Evolutionary conservation across 768 basidiomycete species (phyloP), one percentile per base, ranked within the genome.

Genomic region (Mycena crocata): DNA sequence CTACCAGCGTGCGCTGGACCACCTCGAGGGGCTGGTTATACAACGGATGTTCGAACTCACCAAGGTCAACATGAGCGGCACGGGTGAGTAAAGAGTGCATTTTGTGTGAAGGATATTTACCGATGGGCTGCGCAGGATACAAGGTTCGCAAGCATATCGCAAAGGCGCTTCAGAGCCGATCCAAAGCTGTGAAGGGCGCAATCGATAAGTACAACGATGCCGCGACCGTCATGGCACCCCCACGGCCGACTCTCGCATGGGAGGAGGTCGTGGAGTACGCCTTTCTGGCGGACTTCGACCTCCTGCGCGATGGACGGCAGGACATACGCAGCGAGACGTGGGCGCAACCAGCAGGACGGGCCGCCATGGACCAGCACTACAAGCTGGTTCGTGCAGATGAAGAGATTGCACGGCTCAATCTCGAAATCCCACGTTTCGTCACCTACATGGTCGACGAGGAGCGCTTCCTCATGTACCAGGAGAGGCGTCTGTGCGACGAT

Each of bases 111-210:
- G 37, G 17, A 12, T 21, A 54, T n/a, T n/a, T n/a, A n/a, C n/a
- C n/a, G n/a, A n/a, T n/a, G n/a, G n/a, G n/a, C 35, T 21, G 40
- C 34, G 10, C 51, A 78, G 78, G 77, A 9, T 80, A 78, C 66
- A 74, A 73, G n/a, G 57, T 78, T 13, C 31, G 62, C 10, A 40
- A 50, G 34, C 71, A 75, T 26, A 71, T 74, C 35, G 67, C 60
- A 2, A 70, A 68, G 42, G 71, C 71, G 12, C 67, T 74, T 1
- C 64, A 72, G 26, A 31, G 48, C 12, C 60, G 72, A 6, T 72
- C 70, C 28, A 50, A 68, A 28, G 72, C 73, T 6, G 67, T 77
- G 24, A 46, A 54, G 17, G 64, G 56, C 19, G 48, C 62, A 12
- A n/a, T 58, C 26, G n/a, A 1, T 2, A 28, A 12, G 31, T 72